Percentiles rank a stretch among this genome's conserved stretches.
These are phyloP conservation scores for Linderina pennispora DNA, from an alignment of 192 early-diverging fungal genomes.

Conservation along the genomic window DNA sequence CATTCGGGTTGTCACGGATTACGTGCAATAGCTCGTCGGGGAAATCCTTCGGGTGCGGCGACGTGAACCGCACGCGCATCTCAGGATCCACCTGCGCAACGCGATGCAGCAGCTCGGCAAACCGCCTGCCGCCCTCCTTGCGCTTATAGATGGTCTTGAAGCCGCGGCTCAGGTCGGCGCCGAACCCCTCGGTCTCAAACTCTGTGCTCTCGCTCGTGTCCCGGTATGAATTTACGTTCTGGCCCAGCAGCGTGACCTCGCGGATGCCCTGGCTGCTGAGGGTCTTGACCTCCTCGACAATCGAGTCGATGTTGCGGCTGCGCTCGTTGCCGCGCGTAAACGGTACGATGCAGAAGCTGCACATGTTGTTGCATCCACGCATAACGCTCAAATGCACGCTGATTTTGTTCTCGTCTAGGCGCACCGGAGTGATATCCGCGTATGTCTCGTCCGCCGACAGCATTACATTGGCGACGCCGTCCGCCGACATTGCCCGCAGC, in stretches of 20 bases:
- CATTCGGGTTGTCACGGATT: slow-evolving; percentile 61
- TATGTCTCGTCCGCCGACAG: slow-evolving; percentile 77
- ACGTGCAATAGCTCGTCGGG: slow-evolving; percentile 63
- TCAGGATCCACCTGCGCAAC: slow-evolving; percentile 64
- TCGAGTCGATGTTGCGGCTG: slow-evolving; percentile 62
- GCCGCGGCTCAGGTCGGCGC: slow-evolving; percentile 49
- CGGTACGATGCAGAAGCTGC: slow-evolving; percentile 73
- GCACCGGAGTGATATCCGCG: slow-evolving; percentile 68
- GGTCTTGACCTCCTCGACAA: slow-evolving; percentile 57
- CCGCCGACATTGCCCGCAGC: slow-evolving; percentile 53
- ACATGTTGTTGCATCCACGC: slow-evolving; percentile 83
- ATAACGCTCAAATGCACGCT: slow-evolving; percentile 69
- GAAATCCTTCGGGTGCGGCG: slow-evolving; percentile 78
- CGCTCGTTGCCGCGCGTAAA: slow-evolving; percentile 72
- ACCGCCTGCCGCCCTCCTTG: slow-evolving; percentile 66
- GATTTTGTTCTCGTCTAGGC: slow-evolving; percentile 56
- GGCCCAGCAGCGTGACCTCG: slow-evolving; percentile 66
- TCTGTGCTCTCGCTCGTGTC: slow-evolving; percentile 56
- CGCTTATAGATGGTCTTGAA: slow-evolving; percentile 74
- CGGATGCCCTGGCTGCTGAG: slow-evolving; percentile 61
- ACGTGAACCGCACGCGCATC: slow-evolving; percentile 74
- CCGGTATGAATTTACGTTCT: slow-evolving; percentile 77
- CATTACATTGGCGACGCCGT: slow-evolving; percentile 75
- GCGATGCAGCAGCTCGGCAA: slow-evolving; percentile 65
- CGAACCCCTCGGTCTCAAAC: slow-evolving; percentile 37